Base-by-base conservation (phyloP, 106 monocot genomes). In the Acanthochlamys bracteata region DNA sequence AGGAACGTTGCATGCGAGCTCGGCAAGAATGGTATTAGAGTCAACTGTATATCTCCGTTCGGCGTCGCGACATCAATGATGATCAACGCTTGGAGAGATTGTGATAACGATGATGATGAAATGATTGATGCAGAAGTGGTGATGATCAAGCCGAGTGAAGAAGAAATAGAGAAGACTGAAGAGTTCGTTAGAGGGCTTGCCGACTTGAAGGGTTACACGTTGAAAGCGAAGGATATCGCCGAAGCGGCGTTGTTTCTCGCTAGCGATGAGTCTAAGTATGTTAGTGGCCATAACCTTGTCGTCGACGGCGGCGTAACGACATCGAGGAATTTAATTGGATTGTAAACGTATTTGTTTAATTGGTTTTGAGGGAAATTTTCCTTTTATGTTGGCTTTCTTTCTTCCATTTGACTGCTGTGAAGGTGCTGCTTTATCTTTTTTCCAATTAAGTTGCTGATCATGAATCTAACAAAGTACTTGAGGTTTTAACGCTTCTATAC, bases 281-380 rank as follows among this genome's bases (percentile, higher is more conserved):
- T 90, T 4, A 86, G 78, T 60, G 89, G 86, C 22, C 89, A 90
- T 45, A 90, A 90, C 65, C 78, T 90, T 42, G 86, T 90, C 16
- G 80, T 90, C 7, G 90, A 86, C 55, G 90, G 86, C 11, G 90
- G 86, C 3, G 78, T 77, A 53, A 86, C 90, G 45, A 65, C 76
- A 55, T 73, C 83, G 9, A 87, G 73, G 45, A 87, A 83, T 49
- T 52, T 69, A 20, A 72, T 87, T 47, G 79, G 79, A 12, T 59
- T 87, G 62, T 83, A 54, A n/a, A n/a, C n/a, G n/a, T n/a, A n/a
- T n/a, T n/a, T n/a, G 45, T 46, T 46, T 14, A 8, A 46, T 46
- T 46, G n/a, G n/a, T 46, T 46, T 46, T 46, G 14, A 14, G 45
- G 45, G 45, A 10, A 46, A 46, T 46, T 14, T 46, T 46, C 14